Conservation (phyloP, 1,284 basidiomycete genomes). For the Ganoderma leucocontextum region DNA sequence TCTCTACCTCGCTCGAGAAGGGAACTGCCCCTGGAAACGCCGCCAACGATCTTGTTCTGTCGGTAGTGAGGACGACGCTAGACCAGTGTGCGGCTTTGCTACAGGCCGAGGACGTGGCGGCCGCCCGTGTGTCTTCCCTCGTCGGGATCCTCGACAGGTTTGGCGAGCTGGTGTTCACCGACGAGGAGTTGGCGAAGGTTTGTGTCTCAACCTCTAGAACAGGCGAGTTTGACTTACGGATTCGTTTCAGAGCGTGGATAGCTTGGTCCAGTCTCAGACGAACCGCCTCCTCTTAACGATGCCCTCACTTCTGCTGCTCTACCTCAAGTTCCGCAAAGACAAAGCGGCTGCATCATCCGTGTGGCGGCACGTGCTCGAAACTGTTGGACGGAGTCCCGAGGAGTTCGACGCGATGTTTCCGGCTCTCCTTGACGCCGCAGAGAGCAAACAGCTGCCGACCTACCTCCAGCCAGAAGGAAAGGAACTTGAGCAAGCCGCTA, state of each 20-base stretch:
- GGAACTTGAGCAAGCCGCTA: conserved; percentile 51
- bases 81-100: conserved; percentile 42
- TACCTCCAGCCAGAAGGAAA: conserved; percentile 50
- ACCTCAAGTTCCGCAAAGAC: conserved; percentile 53
- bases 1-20: conserved; percentile 44
- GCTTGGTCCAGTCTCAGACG: conserved; percentile 48
- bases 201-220: conserved; percentile 13
- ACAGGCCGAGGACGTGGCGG: conserved; percentile 25
- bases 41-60: conserved; percentile 35
- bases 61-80: conserved; percentile 42
- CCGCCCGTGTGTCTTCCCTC: conserved; percentile 38
- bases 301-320: conserved; percentile 56
- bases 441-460: conserved; percentile 45
- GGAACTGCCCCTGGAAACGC: conserved; percentile 40
- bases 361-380: conserved; percentile 55
- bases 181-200: conserved; percentile 51
- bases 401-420: conserved; percentile 40
- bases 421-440: conserved; percentile 50
- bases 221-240: conserved; percentile 2
- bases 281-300: conserved; percentile 50
- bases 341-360: conserved; percentile 43
- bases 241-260: conserved; percentile 54
- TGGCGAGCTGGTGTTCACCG: conserved; percentile 50
- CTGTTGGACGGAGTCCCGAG: conserved; percentile 44
- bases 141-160: conserved; percentile 52